Evolutionary conservation across 805 yeast genomes (phyloP).

Genomic region (Ogataea paraovalis): DNA sequence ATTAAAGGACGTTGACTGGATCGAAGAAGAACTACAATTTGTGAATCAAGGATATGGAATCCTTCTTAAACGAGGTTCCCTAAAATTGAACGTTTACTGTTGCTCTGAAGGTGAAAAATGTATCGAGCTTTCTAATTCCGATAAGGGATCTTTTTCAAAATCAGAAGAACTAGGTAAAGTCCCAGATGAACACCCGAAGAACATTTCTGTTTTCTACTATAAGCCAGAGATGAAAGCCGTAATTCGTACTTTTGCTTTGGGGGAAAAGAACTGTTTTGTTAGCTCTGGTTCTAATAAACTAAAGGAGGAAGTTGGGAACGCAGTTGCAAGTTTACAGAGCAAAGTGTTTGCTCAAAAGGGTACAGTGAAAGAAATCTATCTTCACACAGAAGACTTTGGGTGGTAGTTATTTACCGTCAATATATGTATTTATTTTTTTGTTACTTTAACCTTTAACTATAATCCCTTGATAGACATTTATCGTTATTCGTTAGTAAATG

Average conservation of each 20-base stretch:
- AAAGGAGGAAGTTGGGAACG: slow-evolving; percentile 36
- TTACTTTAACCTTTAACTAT: not conserved
- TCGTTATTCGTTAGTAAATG: too few species aligned
- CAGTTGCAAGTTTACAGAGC: slow-evolving; percentile 39
- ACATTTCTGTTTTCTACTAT: slow-evolving; percentile 2
- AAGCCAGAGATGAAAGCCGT: slow-evolving; percentile 15
- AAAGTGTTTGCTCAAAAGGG: slow-evolving; percentile 20
- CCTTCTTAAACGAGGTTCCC: slow-evolving; percentile 12
- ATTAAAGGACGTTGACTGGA: slow-evolving; percentile 36
- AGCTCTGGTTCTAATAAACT: slow-evolving; percentile 44
- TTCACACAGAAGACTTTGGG: slow-evolving; percentile 51
- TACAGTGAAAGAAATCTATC: slow-evolving; percentile 39
- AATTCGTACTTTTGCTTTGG: slow-evolving; percentile 25
- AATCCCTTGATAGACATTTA: too few species aligned
- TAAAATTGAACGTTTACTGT: slow-evolving; percentile 18
- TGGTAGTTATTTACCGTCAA: slow-evolving; percentile 25
- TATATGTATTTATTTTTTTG: slow-evolving; percentile 3
- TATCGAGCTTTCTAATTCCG: not conserved
- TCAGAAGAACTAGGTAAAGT: not conserved
- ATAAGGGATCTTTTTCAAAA: not conserved
- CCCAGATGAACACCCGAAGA: not conserved
- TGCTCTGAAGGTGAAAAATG: not conserved
- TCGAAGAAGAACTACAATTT: slow-evolving; percentile 35
- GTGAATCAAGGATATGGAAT: slow-evolving; percentile 29
- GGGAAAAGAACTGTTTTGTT: slow-evolving; percentile 36